Percentiles rank a stretch among this genome's conserved stretches.
These are phyloP conservation scores for Leucocoprinus leucothites DNA, from an alignment of 768 basidiomycete genomes.

Conservation along the genomic window DNA sequence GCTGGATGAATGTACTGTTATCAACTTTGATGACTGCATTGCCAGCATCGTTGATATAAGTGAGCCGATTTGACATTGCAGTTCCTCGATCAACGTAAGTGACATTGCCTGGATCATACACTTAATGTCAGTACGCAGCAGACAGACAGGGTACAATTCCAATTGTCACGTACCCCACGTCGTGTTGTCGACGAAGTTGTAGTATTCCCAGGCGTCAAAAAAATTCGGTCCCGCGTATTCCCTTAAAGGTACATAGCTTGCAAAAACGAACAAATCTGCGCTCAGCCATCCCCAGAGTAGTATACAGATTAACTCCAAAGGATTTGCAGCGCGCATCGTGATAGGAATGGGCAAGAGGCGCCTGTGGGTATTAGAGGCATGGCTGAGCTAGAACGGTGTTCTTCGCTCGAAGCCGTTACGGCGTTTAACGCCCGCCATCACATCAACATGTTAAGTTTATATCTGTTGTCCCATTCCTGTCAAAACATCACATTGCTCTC, in stretches of 20 bases:
- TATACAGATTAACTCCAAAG: not conserved
- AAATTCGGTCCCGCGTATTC: conserved; percentile 15
- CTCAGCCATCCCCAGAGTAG: conserved; percentile 1
- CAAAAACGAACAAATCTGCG: not conserved
- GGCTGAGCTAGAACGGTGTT: not conserved
- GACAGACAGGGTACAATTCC: not conserved
- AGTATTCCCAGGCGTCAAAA: conserved; percentile 17
- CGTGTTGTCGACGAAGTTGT: conserved; percentile 14
- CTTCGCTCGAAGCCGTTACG: not conserved
- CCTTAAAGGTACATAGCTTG: conserved; percentile 12
- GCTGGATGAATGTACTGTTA: conserved; percentile 52
- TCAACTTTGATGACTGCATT: conserved; percentile 75
- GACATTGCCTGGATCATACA: conserved; percentile 49
- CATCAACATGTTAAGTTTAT: not conserved
- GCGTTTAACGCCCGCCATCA: not conserved
- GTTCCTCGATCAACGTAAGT: conserved; percentile 50
- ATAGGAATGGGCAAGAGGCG: not conserved
- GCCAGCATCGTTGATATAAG: conserved; percentile 57
- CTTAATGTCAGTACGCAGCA: conserved; percentile 1
- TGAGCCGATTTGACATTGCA: conserved; percentile 47
- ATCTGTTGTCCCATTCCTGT: not conserved
- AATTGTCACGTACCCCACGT: conserved; percentile 15
- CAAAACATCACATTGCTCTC: not conserved
- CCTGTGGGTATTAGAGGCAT: conserved; percentile 6
- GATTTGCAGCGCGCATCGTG: not conserved